phyloP scores from a whole-genome alignment of 2,329 filamentous ascomycete species.

The Plenodomus biglobosus region DNA sequence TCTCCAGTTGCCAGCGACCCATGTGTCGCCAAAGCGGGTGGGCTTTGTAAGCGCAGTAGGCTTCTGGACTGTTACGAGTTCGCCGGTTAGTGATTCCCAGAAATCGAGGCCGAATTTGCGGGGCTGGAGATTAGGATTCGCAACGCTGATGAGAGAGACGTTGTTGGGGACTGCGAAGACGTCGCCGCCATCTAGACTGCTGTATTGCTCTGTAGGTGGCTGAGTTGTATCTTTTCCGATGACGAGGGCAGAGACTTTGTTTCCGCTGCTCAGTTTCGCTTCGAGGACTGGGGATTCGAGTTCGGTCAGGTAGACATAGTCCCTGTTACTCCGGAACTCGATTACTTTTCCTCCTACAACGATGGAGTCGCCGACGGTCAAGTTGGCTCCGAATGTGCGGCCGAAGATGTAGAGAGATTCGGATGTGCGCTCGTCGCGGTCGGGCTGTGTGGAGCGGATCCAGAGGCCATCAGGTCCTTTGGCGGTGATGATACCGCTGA shows the following conservation, averaged over 20 bases:
- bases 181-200: conserved; percentile 64
- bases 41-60: conserved; percentile 62
- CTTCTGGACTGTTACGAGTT: conserved; percentile 64
- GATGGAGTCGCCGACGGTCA: conserved; percentile 65
- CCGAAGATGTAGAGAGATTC: conserved; percentile 68
- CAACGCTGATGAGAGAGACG: conserved; percentile 56
- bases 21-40: conserved; percentile 67
- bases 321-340: conserved; percentile 59
- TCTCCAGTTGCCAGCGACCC: conserved; percentile 67
- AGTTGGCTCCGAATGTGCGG: conserved; percentile 52
- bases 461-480: conserved; percentile 64
- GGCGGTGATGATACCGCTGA: conserved; percentile 67
- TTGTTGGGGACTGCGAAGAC: conserved; percentile 68
- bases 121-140: conserved; percentile 64
- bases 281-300: conserved; percentile 59
- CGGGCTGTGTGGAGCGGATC: conserved; percentile 61
- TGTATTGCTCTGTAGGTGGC: conserved; percentile 65
- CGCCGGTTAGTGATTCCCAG: conserved; percentile 69
- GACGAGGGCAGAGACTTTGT: conserved; percentile 59
- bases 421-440: conserved; percentile 60
- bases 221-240: conserved; percentile 60
- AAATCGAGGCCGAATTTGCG: conserved; percentile 68
- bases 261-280: conserved; percentile 56
- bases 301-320: conserved; percentile 66
- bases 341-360: conserved; percentile 61